Percentiles rank a stretch among this genome's conserved stretches.
Evolutionary conservation across 345 rosid genomes (phyloP).

Genomic region (Acer yangbiense): DNA sequence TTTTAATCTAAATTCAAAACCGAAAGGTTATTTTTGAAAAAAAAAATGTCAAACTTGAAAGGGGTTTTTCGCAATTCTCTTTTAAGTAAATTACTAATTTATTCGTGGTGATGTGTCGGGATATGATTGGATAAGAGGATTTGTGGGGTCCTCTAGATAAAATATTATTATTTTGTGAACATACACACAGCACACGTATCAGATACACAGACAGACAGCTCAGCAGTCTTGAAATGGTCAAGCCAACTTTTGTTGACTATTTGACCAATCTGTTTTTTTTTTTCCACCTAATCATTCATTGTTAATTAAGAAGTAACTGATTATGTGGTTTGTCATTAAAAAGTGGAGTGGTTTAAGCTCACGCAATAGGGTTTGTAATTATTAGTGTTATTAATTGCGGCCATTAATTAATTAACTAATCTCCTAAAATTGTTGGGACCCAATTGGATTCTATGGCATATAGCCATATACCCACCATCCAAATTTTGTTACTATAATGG

Average conservation of each 20-base stretch:
- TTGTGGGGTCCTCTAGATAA: neutral
- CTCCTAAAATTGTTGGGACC: neutral
- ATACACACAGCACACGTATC: neutral
- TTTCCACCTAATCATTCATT: too few relatives aligned
- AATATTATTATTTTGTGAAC: neutral
- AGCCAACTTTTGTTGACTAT: constrained; percentile 19
- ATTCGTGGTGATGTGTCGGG: neutral
- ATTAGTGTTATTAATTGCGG: neutral
- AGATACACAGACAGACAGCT: neutral
- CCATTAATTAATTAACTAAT: neutral
- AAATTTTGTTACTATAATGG: too few relatives aligned
- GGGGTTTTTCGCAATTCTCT: too few relatives aligned
- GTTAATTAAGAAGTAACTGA: neutral
- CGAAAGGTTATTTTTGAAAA: too few relatives aligned
- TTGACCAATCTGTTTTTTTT: too few relatives aligned
- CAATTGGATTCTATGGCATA: neutral
- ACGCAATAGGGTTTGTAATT: neutral
- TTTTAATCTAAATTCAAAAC: too few relatives aligned
- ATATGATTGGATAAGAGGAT: neutral
- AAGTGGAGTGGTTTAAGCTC: neutral
- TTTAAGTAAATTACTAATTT: too few relatives aligned
- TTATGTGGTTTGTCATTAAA: neutral
- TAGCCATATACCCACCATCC: neutral
- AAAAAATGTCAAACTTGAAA: too few relatives aligned
- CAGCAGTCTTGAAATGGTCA: neutral